phyloP scores from a whole-genome alignment of 768 basidiomycete genomes.

The Cystobasidium tubakii region DNA sequence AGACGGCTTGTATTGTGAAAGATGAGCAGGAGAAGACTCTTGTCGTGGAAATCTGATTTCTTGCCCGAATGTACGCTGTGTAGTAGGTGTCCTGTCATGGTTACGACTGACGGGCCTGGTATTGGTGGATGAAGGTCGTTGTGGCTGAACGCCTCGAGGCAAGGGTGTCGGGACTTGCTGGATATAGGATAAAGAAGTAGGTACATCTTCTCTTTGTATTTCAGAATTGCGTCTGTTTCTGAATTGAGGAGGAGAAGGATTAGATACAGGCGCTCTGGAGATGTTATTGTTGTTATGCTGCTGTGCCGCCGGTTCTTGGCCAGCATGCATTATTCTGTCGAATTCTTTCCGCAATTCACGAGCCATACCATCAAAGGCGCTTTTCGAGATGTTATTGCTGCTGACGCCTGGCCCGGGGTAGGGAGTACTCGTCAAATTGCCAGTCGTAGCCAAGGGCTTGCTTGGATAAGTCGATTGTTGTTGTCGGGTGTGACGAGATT shows the following conservation, averaged over 20 bases:
- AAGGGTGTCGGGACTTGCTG: not conserved
- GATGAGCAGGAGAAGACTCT: not conserved
- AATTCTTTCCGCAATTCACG: conserved; percentile 38
- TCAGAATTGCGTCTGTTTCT: not conserved
- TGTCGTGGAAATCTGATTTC: not conserved
- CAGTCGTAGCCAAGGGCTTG: not conserved
- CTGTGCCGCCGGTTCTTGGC: not conserved
- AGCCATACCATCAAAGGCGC: conserved; percentile 38
- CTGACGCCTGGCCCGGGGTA: not conserved
- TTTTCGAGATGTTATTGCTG: conserved; percentile 22
- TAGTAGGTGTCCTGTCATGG: conserved; percentile 2
- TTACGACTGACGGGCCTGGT: not conserved
- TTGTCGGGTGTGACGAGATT: not conserved
- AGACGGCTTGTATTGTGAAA: not conserved
- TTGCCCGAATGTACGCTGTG: conserved; percentile 1
- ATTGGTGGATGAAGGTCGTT: not conserved
- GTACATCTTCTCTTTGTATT: not conserved
- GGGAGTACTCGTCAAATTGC: conserved; percentile 17
- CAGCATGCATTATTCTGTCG: conserved; percentile 35
- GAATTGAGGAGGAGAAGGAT: not conserved
- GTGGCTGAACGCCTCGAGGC: not conserved
- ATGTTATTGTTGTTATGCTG: not conserved
- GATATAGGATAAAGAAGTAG: not conserved
- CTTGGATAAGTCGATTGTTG: not conserved
- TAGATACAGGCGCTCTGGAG: not conserved